Base-by-base conservation (phyloP, 306 rosid species). In the Citrullus mucosospermus region DNA sequence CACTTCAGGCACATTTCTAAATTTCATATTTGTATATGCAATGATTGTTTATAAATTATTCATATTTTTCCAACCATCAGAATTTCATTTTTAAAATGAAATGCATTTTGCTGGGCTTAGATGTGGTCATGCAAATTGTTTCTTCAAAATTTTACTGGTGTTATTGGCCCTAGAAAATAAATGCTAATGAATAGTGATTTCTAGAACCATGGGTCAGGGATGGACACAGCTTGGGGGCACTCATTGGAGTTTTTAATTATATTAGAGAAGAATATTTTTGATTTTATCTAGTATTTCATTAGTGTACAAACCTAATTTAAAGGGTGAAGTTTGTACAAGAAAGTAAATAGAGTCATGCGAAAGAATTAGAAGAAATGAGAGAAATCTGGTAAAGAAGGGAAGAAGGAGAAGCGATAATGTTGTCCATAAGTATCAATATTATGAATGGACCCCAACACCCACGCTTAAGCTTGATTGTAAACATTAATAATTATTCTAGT, bases 21-120 rank as follows among this genome's bases (percentile, higher is more conserved):
- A 85, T 90, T 94, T 58, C 63, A 58, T 57, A 55, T 55, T 55
- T 55, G 60, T n/a, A 55, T 54, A 55, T 55, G 60, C 60, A 55
- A 8, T 55, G 25, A 2, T 55, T 55, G 60, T 18, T 55, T 55
- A 6, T 55, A 17, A n/a, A 55, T 55, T 55, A 55, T 55, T 55
- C 11, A 55, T 55, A 55, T 55, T 55, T 55, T 55, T 54, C 25
- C 25, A 77, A 90, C 98, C 76, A 94, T 67, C 68, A 75, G 15
- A 18, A 38, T 43, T 30, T 75, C 39, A 57, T 20, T 28, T 62
- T 62, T 62, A 12, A 30, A 61, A 61, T 61, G 68, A 8, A 7
- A 61, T 61, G 36, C 43, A 6, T 32, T 32, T 28, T 62, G 16
- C 69, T 25, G 8, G 69, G 69, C n/a, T 5, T 62, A 13, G 38